Conservation (phyloP, 148 eudicot species). For the Talinum fruticosum region DNA sequence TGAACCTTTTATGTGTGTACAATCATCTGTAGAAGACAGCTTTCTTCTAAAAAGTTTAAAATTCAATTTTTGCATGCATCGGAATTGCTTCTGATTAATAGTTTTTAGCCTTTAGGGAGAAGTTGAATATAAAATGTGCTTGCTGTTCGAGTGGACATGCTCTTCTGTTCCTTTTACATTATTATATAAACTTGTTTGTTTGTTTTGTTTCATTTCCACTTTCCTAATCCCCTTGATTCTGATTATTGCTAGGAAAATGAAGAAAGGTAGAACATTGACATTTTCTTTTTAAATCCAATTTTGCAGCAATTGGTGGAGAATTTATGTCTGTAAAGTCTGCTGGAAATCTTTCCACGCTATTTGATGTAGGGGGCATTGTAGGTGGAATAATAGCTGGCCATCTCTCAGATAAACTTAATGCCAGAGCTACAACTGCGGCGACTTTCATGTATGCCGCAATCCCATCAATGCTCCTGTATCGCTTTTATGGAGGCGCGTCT, state of each 20-base stretch:
- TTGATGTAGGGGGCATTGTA: constrained; percentile 90
- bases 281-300: constrained; percentile 11
- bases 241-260: not conserved
- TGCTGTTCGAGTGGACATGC: not conserved
- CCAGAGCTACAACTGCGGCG: constrained; percentile 90
- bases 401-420: constrained; percentile 80
- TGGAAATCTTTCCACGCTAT: constrained; percentile 89
- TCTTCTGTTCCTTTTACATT: not conserved
- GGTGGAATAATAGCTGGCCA: constrained; percentile 93
- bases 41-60: no score
- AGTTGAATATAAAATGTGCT: not conserved
- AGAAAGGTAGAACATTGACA: not conserved
- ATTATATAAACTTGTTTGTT: not conserved
- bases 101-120: no score
- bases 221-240: not conserved
- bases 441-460: constrained; percentile 86
- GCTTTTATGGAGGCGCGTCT: constrained; percentile 67
- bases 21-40: no score
- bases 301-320: constrained; percentile 83
- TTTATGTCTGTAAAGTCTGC: constrained; percentile 82
- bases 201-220: not conserved
- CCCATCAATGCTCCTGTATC: constrained; percentile 73
- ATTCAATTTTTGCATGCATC: not conserved
- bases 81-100: not conserved
- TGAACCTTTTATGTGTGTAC: not conserved